A percentile compares a stretch with the other conserved stretches of the same genome.
These are phyloP conservation scores for Ceratocystis harringtonii DNA, from an alignment of 2,329 filamentous ascomycete species.

Conservation along the genomic window DNA sequence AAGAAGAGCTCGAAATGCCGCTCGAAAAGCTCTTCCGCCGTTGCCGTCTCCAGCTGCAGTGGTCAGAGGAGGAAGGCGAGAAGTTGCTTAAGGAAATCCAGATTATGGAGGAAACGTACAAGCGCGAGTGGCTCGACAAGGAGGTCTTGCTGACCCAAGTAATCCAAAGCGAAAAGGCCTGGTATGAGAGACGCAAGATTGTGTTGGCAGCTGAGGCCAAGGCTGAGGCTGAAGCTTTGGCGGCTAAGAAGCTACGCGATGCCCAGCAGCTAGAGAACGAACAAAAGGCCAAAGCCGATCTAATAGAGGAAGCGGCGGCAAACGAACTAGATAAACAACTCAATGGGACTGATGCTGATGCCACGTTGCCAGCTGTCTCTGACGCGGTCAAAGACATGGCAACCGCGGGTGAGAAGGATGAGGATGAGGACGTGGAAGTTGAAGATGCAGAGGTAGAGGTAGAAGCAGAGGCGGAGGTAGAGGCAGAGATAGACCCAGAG, in stretches of 20 bases:
- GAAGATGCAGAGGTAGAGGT: not conserved
- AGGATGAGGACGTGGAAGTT: not conserved
- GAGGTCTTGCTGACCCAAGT: constrained; percentile 64
- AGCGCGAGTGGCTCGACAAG: constrained; percentile 64
- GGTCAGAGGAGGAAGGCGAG: constrained; percentile 54
- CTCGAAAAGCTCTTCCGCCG: constrained; percentile 49
- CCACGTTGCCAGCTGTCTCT: not conserved
- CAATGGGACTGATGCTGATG: not conserved
- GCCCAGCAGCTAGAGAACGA: constrained; percentile 6
- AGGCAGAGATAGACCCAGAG: not conserved
- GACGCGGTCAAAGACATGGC: not conserved
- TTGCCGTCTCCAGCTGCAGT: constrained; percentile 55
- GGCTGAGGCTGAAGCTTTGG: constrained; percentile 22
- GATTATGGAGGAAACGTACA: constrained; percentile 49
- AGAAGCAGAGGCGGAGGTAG: not conserved
- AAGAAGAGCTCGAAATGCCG: constrained; percentile 47
- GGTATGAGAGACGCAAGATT: constrained; percentile 42
- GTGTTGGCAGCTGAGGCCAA: constrained; percentile 28
- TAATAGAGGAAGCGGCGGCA: not conserved
- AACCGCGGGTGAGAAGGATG: not conserved
- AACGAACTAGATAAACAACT: not conserved
- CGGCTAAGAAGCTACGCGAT: constrained; percentile 11
- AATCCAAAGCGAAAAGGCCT: constrained; percentile 50
- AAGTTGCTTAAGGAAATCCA: constrained; percentile 49
- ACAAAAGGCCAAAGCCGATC: not conserved